Base-by-base conservation (phyloP, 2,329 filamentous ascomycete species). In the Pseudopithomyces chartarum region DNA sequence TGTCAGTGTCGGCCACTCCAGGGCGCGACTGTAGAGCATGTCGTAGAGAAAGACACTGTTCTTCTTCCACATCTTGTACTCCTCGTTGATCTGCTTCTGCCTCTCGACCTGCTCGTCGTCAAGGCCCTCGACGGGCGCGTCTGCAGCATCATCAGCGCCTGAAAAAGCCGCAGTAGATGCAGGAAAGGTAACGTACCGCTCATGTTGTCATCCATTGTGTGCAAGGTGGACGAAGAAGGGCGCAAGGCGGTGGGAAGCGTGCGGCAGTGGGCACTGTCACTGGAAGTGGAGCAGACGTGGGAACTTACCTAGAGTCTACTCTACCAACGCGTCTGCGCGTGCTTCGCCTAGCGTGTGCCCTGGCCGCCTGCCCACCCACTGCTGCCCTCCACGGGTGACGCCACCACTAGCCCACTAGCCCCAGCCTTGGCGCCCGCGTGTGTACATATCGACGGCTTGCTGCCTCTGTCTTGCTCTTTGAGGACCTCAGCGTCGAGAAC, bases 11-110 rank as follows among this genome's bases (percentile, higher is more conserved):
- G 95, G 95, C 95, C 95, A 99, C 73, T 97, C 93, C 56, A 99
- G 82, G 39, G 96, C 96, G 63, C 92, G 96, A 69, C 88, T 93
- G 62, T 98, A 84, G 64, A 99, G 95, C 87, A 97, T 91, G 76
- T 99, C 95, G 77, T 99, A 99, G 68, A 99, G 89, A 73, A 98
- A 98, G 3, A 95, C 93, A 63, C 91, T 92, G 79, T 99, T 99
- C 83, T 99, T 99, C 84, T 99, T 99, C 95, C 95, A 99, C 64
- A 94, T 97, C 78, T 99, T 99, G 85, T 99, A 99, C 77, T 99
- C 95, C 82, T 99, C 95, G 68, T 98, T 98, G 79, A 98, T 92
- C 59, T 96, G 83, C 79, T 96, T 92, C 78, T 96, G 90, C 72
- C 91, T 87, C 65, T 86, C 79, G 72, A 90, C 84, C 73, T 89